A percentile compares a stretch with the other conserved stretches of the same genome.
These are phyloP conservation scores for Pascua sp. DNA, from an alignment of 1,284 basidiomycete species.

Conservation along the genomic window DNA sequence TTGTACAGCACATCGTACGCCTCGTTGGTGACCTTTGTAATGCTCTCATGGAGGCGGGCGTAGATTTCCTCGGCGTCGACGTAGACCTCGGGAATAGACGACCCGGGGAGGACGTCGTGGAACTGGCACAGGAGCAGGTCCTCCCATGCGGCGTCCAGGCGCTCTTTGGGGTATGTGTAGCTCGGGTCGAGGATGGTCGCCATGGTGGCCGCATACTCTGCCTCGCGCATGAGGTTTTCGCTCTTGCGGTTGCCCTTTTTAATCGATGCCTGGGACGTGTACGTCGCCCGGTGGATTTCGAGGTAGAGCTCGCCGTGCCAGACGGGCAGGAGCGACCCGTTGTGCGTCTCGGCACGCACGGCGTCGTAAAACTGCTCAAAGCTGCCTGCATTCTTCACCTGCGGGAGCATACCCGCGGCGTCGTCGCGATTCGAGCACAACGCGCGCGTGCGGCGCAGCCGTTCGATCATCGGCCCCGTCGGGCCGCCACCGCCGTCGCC, in stretches of 20 bases:
- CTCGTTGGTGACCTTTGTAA: conserved; percentile 67
- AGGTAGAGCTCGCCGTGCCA: conserved; percentile 92
- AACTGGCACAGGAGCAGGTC: conserved; percentile 87
- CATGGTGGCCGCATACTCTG: conserved; percentile 77
- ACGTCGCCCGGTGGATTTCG: conserved; percentile 72
- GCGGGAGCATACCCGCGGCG: conserved; percentile 62
- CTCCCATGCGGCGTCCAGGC: conserved; percentile 85
- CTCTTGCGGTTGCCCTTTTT: conserved; percentile 94
- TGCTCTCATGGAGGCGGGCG: conserved; percentile 67
- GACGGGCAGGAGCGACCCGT: conserved; percentile 73
- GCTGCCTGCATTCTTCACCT: conserved; percentile 76
- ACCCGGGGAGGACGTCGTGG: conserved; percentile 89
- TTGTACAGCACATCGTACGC: conserved; percentile 71
- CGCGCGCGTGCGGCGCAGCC: conserved; percentile 84
- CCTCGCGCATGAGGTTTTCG: conserved; percentile 82
- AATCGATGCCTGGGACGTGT: conserved; percentile 87
- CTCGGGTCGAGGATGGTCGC: conserved; percentile 67
- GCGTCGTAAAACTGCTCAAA: conserved; percentile 85
- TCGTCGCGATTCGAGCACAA: conserved; percentile 68
- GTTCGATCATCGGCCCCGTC: conserved; percentile 77
- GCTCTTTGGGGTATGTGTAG: conserved; percentile 65
- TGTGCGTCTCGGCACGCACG: conserved; percentile 64
- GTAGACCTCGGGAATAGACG: conserved; percentile 74
- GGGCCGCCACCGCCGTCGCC: conserved; percentile 69
- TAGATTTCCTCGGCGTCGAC: conserved; percentile 87